Evolutionary conservation across 2,329 filamentous ascomycete species (phyloP), one percentile per base, ranked within the genome.

Genomic region (Ophiobolus disseminans): DNA sequence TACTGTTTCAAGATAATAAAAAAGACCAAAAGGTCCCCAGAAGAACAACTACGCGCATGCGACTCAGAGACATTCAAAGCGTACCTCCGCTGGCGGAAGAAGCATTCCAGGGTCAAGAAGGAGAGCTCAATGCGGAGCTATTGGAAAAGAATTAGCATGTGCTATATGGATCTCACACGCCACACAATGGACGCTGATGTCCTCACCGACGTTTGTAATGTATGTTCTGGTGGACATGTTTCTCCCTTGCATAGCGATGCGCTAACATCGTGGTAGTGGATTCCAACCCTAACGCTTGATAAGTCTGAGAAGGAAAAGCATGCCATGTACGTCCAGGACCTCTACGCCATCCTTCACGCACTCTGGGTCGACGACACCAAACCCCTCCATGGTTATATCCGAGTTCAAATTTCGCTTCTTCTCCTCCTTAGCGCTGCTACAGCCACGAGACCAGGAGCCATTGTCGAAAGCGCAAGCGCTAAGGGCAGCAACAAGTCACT

Each of bases 381-480:
- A 39, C 42, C 48, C 10, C 54, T 61, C 21, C 35, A 60, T 47
- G 42, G 58, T n/a, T 59, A 47, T 40, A 55, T 61, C 22, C 45
- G 52, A 39, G 37, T 58, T 17, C 40, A 58, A 16, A 53, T 63
- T 39, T 56, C 46, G 20, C 48, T 57, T 14, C 60, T 63, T 26
- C 50, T 63, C 10, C 55, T 63, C 10, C 50, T 63, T 9, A 58
- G 53, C 40, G 57, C 55, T 21, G 57, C 51, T 48, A 61, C 46
- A 28, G 56, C 45, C 20, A 60, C 54, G 26, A 36, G 52, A 22
- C 60, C 47, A 26, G 46, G 53, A 45, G 54, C 58, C 4, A 25
- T 60, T 14, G 45, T 58, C 2, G 39, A 48, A 38, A 55, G 47
- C 34, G 50, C 44, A 25, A 54, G 47, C 35, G 37, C 42, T 21